Evolutionary conservation across 257 asterid genomes (phyloP).

Genomic region (Solanum rostratum): DNA sequence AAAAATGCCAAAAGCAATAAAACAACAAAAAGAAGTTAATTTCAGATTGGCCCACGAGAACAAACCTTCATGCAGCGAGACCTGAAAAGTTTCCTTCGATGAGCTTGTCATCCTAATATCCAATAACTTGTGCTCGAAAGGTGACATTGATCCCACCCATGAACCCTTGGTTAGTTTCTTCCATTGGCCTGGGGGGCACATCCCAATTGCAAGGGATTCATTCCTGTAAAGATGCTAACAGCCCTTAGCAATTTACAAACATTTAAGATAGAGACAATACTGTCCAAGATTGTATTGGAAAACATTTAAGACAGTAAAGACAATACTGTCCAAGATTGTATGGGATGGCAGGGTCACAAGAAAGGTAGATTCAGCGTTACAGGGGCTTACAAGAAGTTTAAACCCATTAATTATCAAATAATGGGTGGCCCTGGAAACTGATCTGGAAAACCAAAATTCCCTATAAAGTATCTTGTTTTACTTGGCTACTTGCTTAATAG

Average conservation of each 20-base stretch:
- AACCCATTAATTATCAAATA: too few relatives aligned
- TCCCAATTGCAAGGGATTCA: conserved; percentile 60
- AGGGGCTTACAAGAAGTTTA: too few relatives aligned
- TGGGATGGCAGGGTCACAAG: too few relatives aligned
- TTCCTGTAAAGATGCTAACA: conserved; percentile 39
- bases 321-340: background rate
- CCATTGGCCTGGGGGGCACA: conserved; percentile 79
- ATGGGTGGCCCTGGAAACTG: too few relatives aligned
- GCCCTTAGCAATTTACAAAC: background rate
- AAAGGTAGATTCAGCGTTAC: too few relatives aligned
- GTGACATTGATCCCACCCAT: conserved; percentile 80
- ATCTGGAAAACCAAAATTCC: too few relatives aligned
- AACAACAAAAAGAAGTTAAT: background rate
- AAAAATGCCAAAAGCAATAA: background rate
- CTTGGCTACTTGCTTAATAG: too few relatives aligned
- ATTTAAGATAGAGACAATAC: too few relatives aligned
- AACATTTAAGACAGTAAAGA: background rate
- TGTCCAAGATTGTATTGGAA: too few relatives aligned
- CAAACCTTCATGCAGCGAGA: conserved; percentile 81
- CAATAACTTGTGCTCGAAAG: conserved; percentile 68
- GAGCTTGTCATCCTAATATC: conserved; percentile 57
- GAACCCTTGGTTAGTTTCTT: conserved; percentile 53
- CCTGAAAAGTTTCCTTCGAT: conserved; percentile 40
- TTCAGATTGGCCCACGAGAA: conserved; percentile 1
- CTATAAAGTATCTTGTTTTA: too few relatives aligned